A percentile compares a stretch with the other conserved stretches of the same genome.
Evolutionary conservation across 1,139 yeast genomes (phyloP).

Genomic region (Hemisphaericaspora lyxosophila): DNA sequence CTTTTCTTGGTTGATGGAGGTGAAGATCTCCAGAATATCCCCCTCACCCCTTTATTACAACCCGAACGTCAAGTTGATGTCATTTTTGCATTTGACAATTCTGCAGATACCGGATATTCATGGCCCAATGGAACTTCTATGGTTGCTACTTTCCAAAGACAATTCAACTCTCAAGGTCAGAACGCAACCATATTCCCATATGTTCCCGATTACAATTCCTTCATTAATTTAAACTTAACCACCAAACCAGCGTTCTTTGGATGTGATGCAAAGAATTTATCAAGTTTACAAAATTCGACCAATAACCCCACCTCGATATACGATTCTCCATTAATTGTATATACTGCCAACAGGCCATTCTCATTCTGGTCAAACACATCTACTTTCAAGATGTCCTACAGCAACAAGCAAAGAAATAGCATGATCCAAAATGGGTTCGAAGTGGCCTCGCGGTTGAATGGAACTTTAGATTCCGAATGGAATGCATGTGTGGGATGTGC

Average conservation of each 20-base stretch:
- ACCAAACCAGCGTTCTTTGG: conserved; percentile 82
- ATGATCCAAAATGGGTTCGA: conserved; percentile 82
- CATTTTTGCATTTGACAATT: conserved; percentile 51
- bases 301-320: conserved; percentile 26
- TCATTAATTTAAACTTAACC: conserved; percentile 59
- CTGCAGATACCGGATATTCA: conserved; percentile 40
- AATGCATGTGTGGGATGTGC: conserved; percentile 87
- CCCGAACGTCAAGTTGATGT: conserved; percentile 41
- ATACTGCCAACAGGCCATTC: conserved; percentile 76
- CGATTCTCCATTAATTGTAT: conserved; percentile 73
- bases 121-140: conserved; percentile 47
- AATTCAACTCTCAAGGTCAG: conserved; percentile 56
- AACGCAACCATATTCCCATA: conserved; percentile 74
- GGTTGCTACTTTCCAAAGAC: conserved; percentile 61
- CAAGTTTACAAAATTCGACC: conserved; percentile 38
- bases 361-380: conserved; percentile 67
- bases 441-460: conserved; percentile 67
- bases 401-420: conserved; percentile 53
- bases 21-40: conserved; percentile 43
- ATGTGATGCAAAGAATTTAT: conserved; percentile 69
- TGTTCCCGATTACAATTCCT: conserved; percentile 75
- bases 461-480: conserved; percentile 74
- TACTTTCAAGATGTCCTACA: conserved; percentile 67
- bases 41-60: conserved; percentile 40
- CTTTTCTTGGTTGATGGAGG: conserved; percentile 47